Base-by-base conservation (phyloP, 1,139 yeast genomes). In the Pichia sp. region DNA sequence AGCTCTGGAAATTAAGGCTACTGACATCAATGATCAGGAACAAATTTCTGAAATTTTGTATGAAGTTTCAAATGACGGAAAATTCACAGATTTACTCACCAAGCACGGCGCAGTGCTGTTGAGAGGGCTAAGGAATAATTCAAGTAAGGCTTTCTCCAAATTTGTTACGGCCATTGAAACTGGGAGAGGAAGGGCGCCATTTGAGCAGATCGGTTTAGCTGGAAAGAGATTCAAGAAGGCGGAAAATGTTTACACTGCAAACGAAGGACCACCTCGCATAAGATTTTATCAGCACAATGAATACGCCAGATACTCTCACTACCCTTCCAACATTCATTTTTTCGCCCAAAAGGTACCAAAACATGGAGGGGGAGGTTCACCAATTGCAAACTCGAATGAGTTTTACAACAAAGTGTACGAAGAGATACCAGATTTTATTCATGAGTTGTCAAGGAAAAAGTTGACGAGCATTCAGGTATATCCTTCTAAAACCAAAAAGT, bases 311-410 rank as follows among this genome's bases (percentile, higher is more conserved):
- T 70, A 67, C 55, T 57, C 58, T 6, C 57, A 56, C 32, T 66
- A 53, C 51, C 73, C 73, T 7, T 55, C 61, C 3, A 4, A 62
- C 58, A n/a, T 56, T 69, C 34, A 60, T 61, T 45, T 70, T 69
- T 51, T 61, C 62, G 5, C 63, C 66, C 44, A 53, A 51, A 29
- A 59, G 58, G 31, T 61, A 61, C 34, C 34, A 6, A 6, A 8
- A 7, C 6, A 8, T 31, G 34, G 34, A 23, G 70, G 69, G 5
- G 71, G 71, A 26, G 69, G 62, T 19, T 67, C 70, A n/a, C 70
- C 71, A 13, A 59, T 70, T 6, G 68, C 63, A 5, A 70, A 69
- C 56, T 70, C 70, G 4, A 67, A 65, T 16, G 73, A 70, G 50
- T 54, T 67, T 13, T 69, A 62, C 51, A 62, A 64, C 1, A 42